Evolutionary conservation across 768 basidiomycete species (phyloP), one percentile per base, ranked within the genome.

Genomic region (Lactarius vividus): DNA sequence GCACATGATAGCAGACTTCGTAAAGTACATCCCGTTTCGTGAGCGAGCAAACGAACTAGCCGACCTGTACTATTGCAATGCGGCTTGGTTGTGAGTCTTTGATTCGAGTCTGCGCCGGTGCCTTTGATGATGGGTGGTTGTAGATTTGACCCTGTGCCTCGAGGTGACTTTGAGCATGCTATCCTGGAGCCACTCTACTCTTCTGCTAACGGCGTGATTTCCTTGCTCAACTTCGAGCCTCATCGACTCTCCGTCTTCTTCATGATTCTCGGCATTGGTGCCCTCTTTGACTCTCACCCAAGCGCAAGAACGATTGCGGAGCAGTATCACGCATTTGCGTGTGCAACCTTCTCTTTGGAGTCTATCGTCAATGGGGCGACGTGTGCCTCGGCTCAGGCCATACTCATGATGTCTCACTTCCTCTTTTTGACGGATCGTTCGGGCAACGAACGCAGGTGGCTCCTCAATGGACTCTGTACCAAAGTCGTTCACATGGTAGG

Each of bases 241-340:
- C 82, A 85, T 62, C 74, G 77, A 37, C 77, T 87, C 39, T 77
- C 84, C 20, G 78, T 84, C 23, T 81, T 86, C 73, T 85, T 85
- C 72, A 78, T 81, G 63, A 62, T 84, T 39, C 71, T 87, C 6
- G 80, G 82, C 5, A 78, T 79, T 40, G 85, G 84, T 8, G 71
- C 76, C 20, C 71, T 83, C 6, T 82, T 81, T 66, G 82, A 85
- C 54, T 60, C 75, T 26, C 69, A 76, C 10, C 74, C 79, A 1
- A 46, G 1, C 37, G 71, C 78, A 31, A 65, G 69, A 20, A 55
- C 68, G 6, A 55, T 75, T 2, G 77, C 80, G 33, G 78, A 81
- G 57, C 75, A 77, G 37, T 86, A 80, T 65, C 77, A 84, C 62
- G 78, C 80, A 0, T 75, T 86, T 10, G 77, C 83, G 1, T 77